Conservation (phyloP, 1,139 yeast species). For the Candida sp. region DNA sequence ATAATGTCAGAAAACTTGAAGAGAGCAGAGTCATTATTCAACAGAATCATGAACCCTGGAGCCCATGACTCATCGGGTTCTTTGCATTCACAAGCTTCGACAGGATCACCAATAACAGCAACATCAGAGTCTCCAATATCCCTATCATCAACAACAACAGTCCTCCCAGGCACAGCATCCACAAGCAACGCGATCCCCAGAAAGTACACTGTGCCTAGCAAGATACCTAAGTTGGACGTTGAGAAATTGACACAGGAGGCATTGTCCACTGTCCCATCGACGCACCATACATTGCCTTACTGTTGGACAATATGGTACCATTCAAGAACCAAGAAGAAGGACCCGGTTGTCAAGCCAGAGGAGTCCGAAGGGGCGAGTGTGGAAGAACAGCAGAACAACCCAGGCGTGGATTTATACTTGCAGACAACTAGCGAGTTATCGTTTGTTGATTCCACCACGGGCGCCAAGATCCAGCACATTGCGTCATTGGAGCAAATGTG, state of each 20-base stretch:
- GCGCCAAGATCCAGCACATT: conserved; percentile 33
- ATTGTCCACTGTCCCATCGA: conserved; percentile 28
- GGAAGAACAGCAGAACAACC: conserved; percentile 10
- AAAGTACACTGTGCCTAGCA: conserved; percentile 8
- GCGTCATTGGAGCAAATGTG: conserved; percentile 69
- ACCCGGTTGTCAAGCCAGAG: conserved; percentile 5
- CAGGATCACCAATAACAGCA: conserved; percentile 10
- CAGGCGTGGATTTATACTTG: conserved; percentile 44
- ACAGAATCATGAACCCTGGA: conserved; percentile 51
- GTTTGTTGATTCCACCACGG: conserved; percentile 26
- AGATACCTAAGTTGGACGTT: conserved; percentile 41
- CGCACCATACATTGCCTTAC: conserved; percentile 48
- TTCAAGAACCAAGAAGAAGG: conserved; percentile 33
- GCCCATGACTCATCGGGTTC: conserved; percentile 8
- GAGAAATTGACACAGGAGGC: conserved; percentile 36
- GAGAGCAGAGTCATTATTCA: conserved; percentile 54
- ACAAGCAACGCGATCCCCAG: not conserved
- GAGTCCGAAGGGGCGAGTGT: not conserved
- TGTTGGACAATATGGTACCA: conserved; percentile 58
- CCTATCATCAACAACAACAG: conserved; percentile 11
- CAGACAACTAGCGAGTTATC: conserved; percentile 46
- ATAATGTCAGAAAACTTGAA: conserved; percentile 52
- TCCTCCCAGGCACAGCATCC: not conserved
- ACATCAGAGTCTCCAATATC: not conserved
- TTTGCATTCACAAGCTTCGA: not conserved